Evolutionary conservation across 352 stramenopile species (phyloP).

Genomic region (Phytophthora quininea): DNA sequence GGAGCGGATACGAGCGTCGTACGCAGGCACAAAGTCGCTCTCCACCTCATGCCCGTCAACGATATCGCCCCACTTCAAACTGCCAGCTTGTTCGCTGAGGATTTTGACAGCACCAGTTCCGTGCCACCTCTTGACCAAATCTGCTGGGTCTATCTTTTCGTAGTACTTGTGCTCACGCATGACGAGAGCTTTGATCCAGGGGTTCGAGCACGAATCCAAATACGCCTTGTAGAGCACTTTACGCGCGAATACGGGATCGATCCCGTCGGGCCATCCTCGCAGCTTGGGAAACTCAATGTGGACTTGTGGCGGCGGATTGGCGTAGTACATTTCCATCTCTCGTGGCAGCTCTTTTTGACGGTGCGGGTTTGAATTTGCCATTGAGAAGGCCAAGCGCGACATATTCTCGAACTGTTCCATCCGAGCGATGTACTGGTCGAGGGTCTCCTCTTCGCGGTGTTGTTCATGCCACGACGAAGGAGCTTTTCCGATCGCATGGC

Average conservation of each 20-base stretch:
- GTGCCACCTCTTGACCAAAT: slow-evolving; percentile 32
- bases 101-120: slow-evolving; percentile 10
- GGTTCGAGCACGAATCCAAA: slow-evolving; percentile 18
- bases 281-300: slow-evolving; percentile 25
- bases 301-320: neutral
- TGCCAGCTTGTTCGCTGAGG: neutral
- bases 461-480: neutral
- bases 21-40: slow-evolving; percentile 5
- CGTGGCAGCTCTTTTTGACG: slow-evolving; percentile 2
- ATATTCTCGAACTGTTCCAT: slow-evolving; percentile 12
- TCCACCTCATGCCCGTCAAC: slow-evolving; percentile 8
- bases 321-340: slow-evolving; percentile 6
- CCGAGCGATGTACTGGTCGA: slow-evolving; percentile 18
- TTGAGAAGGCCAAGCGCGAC: neutral
- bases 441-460: neutral
- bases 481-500: neutral
- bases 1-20: slow-evolving; percentile 32
- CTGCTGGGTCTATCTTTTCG: neutral
- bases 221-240: slow-evolving; percentile 31
- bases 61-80: slow-evolving; percentile 20
- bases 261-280: slow-evolving; percentile 29
- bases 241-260: slow-evolving; percentile 15
- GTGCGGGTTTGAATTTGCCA: neutral
- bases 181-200: slow-evolving; percentile 14
- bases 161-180: slow-evolving; percentile 23